Conservation (phyloP, 768 basidiomycete genomes). For the Phlebiopsis gigantea region DNA sequence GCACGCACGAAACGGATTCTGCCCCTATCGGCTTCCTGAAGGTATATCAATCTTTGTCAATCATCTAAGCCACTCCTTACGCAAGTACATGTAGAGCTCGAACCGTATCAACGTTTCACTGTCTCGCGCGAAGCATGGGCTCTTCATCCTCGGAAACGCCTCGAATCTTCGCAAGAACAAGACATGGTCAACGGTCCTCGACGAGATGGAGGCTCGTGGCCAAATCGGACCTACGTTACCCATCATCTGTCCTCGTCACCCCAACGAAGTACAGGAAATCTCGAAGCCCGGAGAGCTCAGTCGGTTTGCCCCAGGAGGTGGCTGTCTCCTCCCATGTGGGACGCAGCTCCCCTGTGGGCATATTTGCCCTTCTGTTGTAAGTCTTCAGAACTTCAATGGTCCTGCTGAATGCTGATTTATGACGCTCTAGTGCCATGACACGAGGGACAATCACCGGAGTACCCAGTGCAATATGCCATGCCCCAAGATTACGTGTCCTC, state of each 20-base stretch:
- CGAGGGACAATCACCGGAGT: slow-evolving; percentile 55
- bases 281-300: slow-evolving; percentile 48
- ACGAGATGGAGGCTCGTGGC: slow-evolving; percentile 46
- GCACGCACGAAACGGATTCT: slow-evolving; percentile 33
- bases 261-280: slow-evolving; percentile 33
- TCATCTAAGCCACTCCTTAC: not conserved
- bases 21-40: slow-evolving; percentile 66
- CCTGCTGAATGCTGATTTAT: not conserved
- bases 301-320: slow-evolving; percentile 53
- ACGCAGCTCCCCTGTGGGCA: slow-evolving; percentile 56
- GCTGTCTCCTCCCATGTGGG: slow-evolving; percentile 56
- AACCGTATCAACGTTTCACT: slow-evolving; percentile 49
- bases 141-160: slow-evolving; percentile 70
- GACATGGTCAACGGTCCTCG: slow-evolving; percentile 56
- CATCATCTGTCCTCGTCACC: slow-evolving; percentile 52
- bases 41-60: slow-evolving; percentile 29
- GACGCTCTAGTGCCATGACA: slow-evolving; percentile 40
- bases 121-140: slow-evolving; percentile 68
- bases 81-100: slow-evolving; percentile 3
- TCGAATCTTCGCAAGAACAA: slow-evolving; percentile 43
- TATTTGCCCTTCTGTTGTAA: slow-evolving; percentile 55
- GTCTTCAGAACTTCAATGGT: not conserved
- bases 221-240: slow-evolving; percentile 50
- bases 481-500: slow-evolving; percentile 49
- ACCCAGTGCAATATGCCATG: slow-evolving; percentile 37